phyloP scores from a whole-genome alignment of 2,329 filamentous ascomycete genomes.

The Verticillium alfalfae region DNA sequence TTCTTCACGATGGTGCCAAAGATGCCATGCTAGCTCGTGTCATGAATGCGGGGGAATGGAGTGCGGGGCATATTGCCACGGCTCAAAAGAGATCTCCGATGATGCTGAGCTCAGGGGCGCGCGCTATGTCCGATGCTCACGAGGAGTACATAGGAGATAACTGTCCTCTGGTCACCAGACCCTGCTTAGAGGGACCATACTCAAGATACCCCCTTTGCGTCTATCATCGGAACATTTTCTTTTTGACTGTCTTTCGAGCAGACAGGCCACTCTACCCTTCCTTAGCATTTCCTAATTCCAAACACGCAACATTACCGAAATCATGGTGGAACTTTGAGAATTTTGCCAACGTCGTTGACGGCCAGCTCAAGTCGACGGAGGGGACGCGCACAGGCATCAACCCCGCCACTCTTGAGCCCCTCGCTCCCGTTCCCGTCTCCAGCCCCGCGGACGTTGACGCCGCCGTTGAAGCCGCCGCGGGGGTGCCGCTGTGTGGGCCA shows the following conservation, averaged over 20 bases:
- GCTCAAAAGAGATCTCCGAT: background rate
- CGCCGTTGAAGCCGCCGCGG: slow-evolving; percentile 40
- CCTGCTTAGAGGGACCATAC: background rate
- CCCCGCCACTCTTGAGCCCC: slow-evolving; percentile 41
- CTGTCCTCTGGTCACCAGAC: background rate
- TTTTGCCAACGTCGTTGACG: slow-evolving; percentile 45
- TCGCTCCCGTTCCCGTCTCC: slow-evolving; percentile 43
- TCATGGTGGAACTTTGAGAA: slow-evolving; percentile 31
- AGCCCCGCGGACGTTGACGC: slow-evolving; percentile 42
- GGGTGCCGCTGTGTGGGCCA: slow-evolving; percentile 41
- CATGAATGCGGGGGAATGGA: background rate
- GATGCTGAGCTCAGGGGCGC: background rate
- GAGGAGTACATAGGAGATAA: background rate
- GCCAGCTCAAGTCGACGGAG: slow-evolving; percentile 34
- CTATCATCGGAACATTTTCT: background rate
- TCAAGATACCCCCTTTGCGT: background rate
- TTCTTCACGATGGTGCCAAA: background rate
- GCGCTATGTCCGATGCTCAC: background rate
- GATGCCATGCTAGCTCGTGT: background rate
- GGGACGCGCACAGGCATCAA: slow-evolving; percentile 43
- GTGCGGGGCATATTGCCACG: background rate
- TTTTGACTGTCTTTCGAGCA: background rate
- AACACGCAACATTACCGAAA: slow-evolving; percentile 8
- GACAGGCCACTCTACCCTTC: background rate
- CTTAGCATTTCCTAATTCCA: background rate